A percentile compares a stretch with the other conserved stretches of the same genome.
Evolutionary conservation across 768 basidiomycete species (phyloP).

Genomic region (Coprinellus micaceus): DNA sequence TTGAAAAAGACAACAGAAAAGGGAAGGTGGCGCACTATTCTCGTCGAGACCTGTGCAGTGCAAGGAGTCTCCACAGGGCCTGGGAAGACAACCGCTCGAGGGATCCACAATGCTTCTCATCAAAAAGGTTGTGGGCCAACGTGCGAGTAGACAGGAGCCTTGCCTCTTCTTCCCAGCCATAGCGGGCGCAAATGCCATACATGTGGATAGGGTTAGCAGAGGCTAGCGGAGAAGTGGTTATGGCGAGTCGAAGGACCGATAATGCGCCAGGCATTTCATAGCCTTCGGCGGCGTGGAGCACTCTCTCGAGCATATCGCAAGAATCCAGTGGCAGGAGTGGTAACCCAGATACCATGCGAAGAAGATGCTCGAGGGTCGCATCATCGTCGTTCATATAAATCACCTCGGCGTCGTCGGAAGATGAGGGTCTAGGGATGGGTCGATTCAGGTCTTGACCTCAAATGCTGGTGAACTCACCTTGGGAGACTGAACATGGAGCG

Average conservation of each 20-base stretch:
- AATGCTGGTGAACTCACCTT: conserved; percentile 23
- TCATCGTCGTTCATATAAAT: conserved; percentile 59
- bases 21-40: conserved; percentile 32
- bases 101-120: conserved; percentile 38
- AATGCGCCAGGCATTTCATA: conserved; percentile 68
- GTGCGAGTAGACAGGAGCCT: conserved; percentile 52
- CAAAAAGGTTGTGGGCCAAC: conserved; percentile 50
- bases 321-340: conserved; percentile 45
- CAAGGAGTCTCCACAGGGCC: conserved; percentile 52
- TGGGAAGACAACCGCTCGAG: conserved; percentile 46
- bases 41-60: conserved; percentile 50
- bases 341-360: conserved; percentile 62
- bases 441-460: neutral
- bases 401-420: conserved; percentile 19
- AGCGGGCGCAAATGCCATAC: conserved; percentile 53
- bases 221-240: conserved; percentile 48
- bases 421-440: neutral
- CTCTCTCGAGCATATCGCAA: conserved; percentile 50
- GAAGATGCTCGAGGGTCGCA: conserved; percentile 48
- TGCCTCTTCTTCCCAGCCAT: conserved; percentile 56
- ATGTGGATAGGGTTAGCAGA: conserved; percentile 45
- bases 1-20: neutral
- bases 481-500: conserved; percentile 59
- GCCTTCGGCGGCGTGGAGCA: conserved; percentile 64
- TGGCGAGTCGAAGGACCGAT: conserved; percentile 56